Conservation (phyloP, 306 rosid genomes). For the Malus orientalis region DNA sequence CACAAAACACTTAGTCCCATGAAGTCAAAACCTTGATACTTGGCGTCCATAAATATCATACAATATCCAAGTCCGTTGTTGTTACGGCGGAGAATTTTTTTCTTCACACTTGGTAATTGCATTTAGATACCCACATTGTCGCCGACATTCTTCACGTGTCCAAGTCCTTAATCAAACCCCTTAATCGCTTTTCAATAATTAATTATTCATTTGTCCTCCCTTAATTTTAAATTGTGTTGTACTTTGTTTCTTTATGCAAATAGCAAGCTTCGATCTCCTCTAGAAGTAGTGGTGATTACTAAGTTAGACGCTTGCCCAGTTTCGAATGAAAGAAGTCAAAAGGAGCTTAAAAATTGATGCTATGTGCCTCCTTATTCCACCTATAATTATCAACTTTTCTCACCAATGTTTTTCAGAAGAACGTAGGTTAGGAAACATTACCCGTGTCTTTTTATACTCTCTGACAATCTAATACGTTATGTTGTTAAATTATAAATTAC, state of each 20-base stretch:
- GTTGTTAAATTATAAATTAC: not conserved
- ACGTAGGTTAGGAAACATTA: not conserved
- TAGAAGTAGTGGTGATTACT: slow-evolving; percentile 16
- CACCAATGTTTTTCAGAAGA: not conserved
- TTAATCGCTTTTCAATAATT: not conserved
- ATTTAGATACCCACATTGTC: slow-evolving; percentile 7
- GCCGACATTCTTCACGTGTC: slow-evolving; percentile 34
- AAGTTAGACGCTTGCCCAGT: slow-evolving; percentile 13
- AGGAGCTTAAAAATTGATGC: not conserved
- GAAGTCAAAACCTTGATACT: slow-evolving; percentile 74
- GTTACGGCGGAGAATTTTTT: slow-evolving; percentile 50
- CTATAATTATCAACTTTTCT: not conserved
- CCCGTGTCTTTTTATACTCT: no score
- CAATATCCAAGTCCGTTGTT: slow-evolving; percentile 49
- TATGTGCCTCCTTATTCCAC: not conserved
- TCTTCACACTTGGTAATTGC: not conserved
- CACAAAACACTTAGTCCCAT: slow-evolving; percentile 30
- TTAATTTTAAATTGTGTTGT: not conserved
- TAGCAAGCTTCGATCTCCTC: slow-evolving; percentile 2
- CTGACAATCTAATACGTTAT: not conserved
- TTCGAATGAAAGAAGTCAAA: slow-evolving; percentile 18
- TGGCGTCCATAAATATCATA: slow-evolving; percentile 32
- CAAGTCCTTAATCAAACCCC: not conserved
- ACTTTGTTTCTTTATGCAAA: not conserved
- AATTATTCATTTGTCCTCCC: not conserved